Conservation (phyloP, 306 rosid genomes). For the Geum urbanum region DNA sequence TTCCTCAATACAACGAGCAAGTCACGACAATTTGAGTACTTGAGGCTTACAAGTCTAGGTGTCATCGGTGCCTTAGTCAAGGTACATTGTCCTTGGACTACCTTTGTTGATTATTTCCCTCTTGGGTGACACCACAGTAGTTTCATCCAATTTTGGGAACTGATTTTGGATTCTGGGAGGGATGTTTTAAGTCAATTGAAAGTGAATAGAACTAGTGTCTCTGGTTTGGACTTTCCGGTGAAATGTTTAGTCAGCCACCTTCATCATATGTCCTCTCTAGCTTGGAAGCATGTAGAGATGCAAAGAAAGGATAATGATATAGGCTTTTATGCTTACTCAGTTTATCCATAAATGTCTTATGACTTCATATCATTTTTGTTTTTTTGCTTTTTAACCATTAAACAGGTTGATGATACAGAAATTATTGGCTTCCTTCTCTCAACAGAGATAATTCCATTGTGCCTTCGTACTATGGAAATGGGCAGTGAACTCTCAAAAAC, state of each 20-base stretch:
- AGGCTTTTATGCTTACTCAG: neutral
- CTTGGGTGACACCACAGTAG: neutral
- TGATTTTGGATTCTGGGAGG: neutral
- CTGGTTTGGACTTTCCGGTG: neutral
- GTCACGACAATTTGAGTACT: slow-evolving; percentile 71
- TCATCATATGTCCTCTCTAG: neutral
- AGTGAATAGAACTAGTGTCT: neutral
- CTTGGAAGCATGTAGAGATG: neutral
- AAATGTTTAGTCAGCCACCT: neutral
- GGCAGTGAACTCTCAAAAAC: slow-evolving; percentile 82
- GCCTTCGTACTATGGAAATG: slow-evolving; percentile 91
- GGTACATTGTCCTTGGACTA: slow-evolving; percentile 42
- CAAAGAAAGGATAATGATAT: neutral
- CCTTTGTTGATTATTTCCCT: neutral
- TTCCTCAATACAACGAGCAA: slow-evolving; percentile 73
- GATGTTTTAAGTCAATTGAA: neutral
- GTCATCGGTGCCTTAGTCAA: slow-evolving; percentile 88
- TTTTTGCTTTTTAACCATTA: neutral
- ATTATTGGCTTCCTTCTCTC: slow-evolving; percentile 78
- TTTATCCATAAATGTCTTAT: neutral
- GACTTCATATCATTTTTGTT: slow-evolving; percentile 8
- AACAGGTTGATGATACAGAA: slow-evolving; percentile 74
- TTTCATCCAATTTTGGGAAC: neutral
- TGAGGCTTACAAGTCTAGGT: slow-evolving; percentile 88
- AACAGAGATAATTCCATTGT: slow-evolving; percentile 72